Conservation (phyloP, 2,329 filamentous ascomycete species). For the Allantophomopsis cytisporea region DNA sequence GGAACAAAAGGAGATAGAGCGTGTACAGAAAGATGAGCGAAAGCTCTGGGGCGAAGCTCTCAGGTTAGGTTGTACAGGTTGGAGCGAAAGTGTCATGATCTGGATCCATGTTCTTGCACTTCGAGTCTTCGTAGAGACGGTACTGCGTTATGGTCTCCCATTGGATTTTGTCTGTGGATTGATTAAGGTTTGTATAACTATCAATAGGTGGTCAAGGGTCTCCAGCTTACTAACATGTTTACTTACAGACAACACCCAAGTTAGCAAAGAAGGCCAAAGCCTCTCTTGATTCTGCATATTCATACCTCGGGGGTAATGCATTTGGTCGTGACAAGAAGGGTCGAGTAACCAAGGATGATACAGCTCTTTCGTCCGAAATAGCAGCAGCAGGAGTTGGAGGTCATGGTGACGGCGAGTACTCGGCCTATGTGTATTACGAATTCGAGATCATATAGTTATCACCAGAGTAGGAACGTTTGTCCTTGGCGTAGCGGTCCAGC, state of each 20-base stretch:
- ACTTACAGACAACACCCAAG: conserved; percentile 64
- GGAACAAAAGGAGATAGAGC: conserved; percentile 76
- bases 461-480: not conserved
- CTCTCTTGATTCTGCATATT: conserved; percentile 74
- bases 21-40: conserved; percentile 70
- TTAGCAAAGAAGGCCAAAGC: conserved; percentile 63
- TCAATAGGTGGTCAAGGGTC: no score
- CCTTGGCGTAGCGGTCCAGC: no score
- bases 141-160: conserved; percentile 88
- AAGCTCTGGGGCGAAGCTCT: conserved; percentile 90
- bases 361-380: conserved; percentile 66
- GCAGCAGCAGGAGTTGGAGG: conserved; percentile 54
- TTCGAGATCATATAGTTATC: conserved; percentile 51
- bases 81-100: conserved; percentile 91
- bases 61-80: conserved; percentile 77
- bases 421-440: conserved; percentile 94
- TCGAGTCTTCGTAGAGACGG: conserved; percentile 92
- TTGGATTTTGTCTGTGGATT: conserved; percentile 78
- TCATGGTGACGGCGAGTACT: conserved; percentile 71
- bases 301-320: conserved; percentile 88
- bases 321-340: conserved; percentile 91
- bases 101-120: conserved; percentile 88
- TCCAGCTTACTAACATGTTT: conserved; percentile 7
- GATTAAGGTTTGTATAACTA: conserved; percentile 52
- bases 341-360: conserved; percentile 80